Base-by-base conservation (phyloP, 768 basidiomycete species). In the Pisolithus marmoratus region DNA sequence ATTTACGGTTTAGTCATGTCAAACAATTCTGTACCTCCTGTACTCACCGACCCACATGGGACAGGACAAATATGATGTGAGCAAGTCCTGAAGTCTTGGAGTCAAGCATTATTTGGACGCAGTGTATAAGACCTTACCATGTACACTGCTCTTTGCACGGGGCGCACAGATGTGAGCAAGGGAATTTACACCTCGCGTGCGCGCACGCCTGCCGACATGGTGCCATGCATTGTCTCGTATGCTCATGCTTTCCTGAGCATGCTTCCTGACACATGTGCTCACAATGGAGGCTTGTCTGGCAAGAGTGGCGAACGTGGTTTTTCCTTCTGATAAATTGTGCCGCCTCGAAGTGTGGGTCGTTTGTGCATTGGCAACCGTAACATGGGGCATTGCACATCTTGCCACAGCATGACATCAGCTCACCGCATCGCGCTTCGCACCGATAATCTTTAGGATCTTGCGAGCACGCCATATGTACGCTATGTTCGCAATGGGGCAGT, bases 41-140 rank as follows among this genome's bases (percentile, higher is more conserved):
- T 9, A 71, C 83, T 68, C 52, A 85, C 85, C 4, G 84, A 84
- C 14, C 85, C 84, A 58, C 86, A 87, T 0, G 83, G 77, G 7
- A 87, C 74, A 4, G 78, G 77, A 52, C 86, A 87, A 1, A 46
- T 51, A 26, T 72, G 55, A 57, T 87, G 85, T 9, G 70, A 56
- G 57, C 85, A 87, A 2, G 41, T 59, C 83, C 80, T 80, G 43
- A n/a, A n/a, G 5, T 5, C 24, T 6, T 11, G 8, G 2, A 22
- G 24, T 23, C 62, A 34, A 62, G 24, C n/a, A 6, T 26, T 2
- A 14, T 34, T 38, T 9, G 23, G 14, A 34, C 20, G 26, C 37
- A 34, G 22, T 26, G 26, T 42, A 43, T 51, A 49, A 67, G 36
- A 23, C 48, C 51, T 56, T 41, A 59, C 82, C 86, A 87, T 4